A percentile compares a stretch with the other conserved stretches of the same genome.
Conservation (phyloP, 2,329 filamentous ascomycete species). For the Monilinia polystroma region DNA sequence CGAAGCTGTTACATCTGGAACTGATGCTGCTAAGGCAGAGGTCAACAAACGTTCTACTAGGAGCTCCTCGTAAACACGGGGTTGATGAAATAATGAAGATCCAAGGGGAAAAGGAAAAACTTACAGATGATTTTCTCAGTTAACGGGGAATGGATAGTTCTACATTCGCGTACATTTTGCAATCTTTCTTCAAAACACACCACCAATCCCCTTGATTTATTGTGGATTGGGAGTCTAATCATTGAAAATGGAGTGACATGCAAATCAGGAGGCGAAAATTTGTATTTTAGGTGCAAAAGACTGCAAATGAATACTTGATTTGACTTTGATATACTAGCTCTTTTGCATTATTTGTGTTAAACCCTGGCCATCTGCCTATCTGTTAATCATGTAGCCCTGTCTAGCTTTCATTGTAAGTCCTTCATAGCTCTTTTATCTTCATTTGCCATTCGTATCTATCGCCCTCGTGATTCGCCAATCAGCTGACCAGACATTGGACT, state of each 20-base stretch:
- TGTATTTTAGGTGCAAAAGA: conserved; percentile 26
- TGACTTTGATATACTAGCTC: background rate
- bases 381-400: background rate
- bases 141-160: background rate
- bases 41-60: conserved; percentile 38
- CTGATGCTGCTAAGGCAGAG: conserved; percentile 69
- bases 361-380: background rate
- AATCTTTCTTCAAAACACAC: conserved; percentile 1
- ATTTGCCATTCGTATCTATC: background rate
- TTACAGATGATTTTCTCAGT: background rate
- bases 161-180: conserved; percentile 17
- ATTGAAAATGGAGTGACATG: conserved; percentile 11
- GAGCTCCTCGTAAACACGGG: conserved; percentile 42
- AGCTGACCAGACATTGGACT: background rate
- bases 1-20: conserved; percentile 58
- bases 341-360: background rate
- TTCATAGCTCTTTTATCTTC: background rate
- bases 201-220: background rate
- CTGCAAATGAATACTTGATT: conserved; percentile 17
- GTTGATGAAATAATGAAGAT: conserved; percentile 44
- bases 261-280: conserved; percentile 1
- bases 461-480: background rate
- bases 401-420: background rate
- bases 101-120: background rate
- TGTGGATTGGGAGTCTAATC: conserved; percentile 1